phyloP scores from a whole-genome alignment of 1,139 yeast species.

The Candida pseudocylindracea region DNA sequence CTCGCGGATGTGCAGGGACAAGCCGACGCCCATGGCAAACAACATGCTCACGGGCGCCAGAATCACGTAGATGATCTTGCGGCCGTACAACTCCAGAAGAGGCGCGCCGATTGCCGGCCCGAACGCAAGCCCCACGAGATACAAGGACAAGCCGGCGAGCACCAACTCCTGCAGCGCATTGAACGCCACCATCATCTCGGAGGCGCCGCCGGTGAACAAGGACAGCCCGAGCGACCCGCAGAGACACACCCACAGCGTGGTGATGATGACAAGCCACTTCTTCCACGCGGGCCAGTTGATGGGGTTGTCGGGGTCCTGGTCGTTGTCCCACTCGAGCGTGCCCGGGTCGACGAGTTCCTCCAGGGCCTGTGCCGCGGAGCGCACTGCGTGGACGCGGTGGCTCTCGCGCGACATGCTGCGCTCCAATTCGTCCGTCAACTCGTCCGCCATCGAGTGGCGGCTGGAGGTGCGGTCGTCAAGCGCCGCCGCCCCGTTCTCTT shows the following conservation, averaged over 20 bases:
- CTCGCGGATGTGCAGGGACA: constrained; percentile 30
- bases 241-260: constrained; percentile 38
- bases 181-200: constrained; percentile 22
- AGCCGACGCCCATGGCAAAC: constrained; percentile 57
- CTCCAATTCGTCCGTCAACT: too few relatives aligned
- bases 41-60: constrained; percentile 51
- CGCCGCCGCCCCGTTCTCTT: too few relatives aligned
- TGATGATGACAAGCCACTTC: constrained; percentile 42
- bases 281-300: constrained; percentile 40
- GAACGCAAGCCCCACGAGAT: constrained; percentile 44
- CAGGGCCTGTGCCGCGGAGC: too few relatives aligned
- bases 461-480: too few relatives aligned
- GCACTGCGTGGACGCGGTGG: too few relatives aligned
- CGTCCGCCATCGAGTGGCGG: too few relatives aligned
- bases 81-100: constrained; percentile 50
- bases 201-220: constrained; percentile 37
- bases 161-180: constrained; percentile 32
- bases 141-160: constrained; percentile 46
- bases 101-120: constrained; percentile 70
- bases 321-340: constrained; percentile 37
- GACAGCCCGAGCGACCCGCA: constrained; percentile 57
- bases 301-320: constrained; percentile 37
- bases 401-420: too few relatives aligned
- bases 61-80: constrained; percentile 35
- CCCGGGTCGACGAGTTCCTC: constrained; percentile 11